Evolutionary conservation across 495 filamentous ascomycete genomes (phyloP), one percentile per base, ranked within the genome.

Genomic region (Talaromyces liani): DNA sequence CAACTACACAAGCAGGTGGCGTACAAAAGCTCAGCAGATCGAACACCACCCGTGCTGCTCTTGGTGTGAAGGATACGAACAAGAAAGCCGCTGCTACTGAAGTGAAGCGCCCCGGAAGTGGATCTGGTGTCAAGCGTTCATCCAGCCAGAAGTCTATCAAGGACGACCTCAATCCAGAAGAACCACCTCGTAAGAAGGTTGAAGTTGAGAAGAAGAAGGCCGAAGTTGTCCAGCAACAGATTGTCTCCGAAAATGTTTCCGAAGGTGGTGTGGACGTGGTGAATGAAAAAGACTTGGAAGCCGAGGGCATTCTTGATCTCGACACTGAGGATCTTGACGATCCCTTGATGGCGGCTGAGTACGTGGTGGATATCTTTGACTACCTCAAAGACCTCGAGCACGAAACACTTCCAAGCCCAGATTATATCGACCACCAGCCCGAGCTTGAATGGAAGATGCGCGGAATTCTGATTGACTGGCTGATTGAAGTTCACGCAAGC

Each of bases 371-470:
- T 75, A 98, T 98, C 69, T 98, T 98, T 75, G 93, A 98, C 49
- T 97, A 98, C 73, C 84, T 98, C 66, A 87, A 85, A 66, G 87
- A 94, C 62, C 84, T 98, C 9, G 94, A 98, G 75, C 77, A 86
- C 70, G 80, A 84, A 9, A 93, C 92, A 2, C 79, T 91, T 68
- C 91, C 95, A 49, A 98, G 98, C 75, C 87, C 92, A 8, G 76
- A 93, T 58, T 98, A 98, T 77, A 98, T 98, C 82, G 84, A 90
- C 5, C 88, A 92, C 71, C 94, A 98, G 71, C 87, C 89, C 25
- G 91, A 97, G 65, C 81, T 98, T 2, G 93, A 97, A 75, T 98
- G 94, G 94, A 94, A 97, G 80, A 96, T 96, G 81, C 91, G 94
- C 68, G 94, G 92, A 51, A 97, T 98, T 65, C 86, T 98, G 61